Base-by-base conservation (phyloP, 352 stramenopile genomes). In the Pythium chondricola region DNA sequence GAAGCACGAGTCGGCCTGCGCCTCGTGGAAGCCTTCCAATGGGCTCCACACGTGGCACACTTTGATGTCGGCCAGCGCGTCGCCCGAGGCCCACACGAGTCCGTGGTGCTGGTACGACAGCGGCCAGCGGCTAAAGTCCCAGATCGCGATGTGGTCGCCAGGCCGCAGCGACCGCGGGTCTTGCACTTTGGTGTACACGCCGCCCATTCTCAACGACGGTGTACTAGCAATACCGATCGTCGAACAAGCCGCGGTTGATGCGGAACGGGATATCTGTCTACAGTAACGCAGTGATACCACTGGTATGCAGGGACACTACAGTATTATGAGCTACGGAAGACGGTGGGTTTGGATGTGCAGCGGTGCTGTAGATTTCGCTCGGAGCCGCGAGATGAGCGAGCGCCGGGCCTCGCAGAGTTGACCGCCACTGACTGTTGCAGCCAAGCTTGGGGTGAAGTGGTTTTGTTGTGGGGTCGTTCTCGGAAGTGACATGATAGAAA, bases 1-100 rank as follows among this genome's bases (percentile, higher is more conserved):
- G 54, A 88, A 89, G 56, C 76, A 92, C 43, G 83, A 93, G 61
- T 93, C 83, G 2, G 78, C 76, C 46, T 93, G 83, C 11, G 83
- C 83, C 38, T 83, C 80, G 33, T 63, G 61, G 54, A 82, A 88
- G 22, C 74, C 76, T 26, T 79, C 62, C 14, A 93, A 69, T 5
- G 82, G 83, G 20, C 80, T 92, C 83, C 83, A 93, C 4, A 93
- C 83, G 55, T 93, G 83, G 48, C 80, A 91, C 8, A 93, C 74
- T 33, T 72, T 68, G 50, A 90, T 79, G 42, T 88, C 77, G 6
- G 70, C 63, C 25, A 64, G 49, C 18, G 58, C 74, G 20, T 73
- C 70, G 30, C 83, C 83, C n/a, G 79, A 87, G 5, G 72, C 71
- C 80, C 77, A 91, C 14, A 93, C 71, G 48, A 93, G 88, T 33